Conservation (phyloP, 2,329 filamentous ascomycete species). For the Hansfordia pulvinata region DNA sequence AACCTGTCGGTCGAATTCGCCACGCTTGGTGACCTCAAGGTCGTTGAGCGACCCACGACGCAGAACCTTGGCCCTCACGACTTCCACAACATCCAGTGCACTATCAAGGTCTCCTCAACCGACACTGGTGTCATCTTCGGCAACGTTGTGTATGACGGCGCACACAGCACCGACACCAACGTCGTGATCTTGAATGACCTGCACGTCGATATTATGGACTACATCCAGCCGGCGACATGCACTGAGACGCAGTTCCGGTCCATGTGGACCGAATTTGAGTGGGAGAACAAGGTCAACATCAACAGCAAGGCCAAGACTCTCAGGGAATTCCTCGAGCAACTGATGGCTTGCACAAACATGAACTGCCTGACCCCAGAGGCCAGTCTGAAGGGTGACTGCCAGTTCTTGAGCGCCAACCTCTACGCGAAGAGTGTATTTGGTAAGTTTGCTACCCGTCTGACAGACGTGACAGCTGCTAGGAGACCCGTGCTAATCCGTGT, state of each 20-base stretch:
- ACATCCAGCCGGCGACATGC: slow-evolving; percentile 93
- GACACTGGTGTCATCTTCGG: slow-evolving; percentile 98
- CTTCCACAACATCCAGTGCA: slow-evolving; percentile 96
- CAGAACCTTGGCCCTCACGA: slow-evolving; percentile 92
- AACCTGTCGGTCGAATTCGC: slow-evolving; percentile 97
- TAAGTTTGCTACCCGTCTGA: slow-evolving; percentile 37
- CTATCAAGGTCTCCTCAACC: slow-evolving; percentile 95
- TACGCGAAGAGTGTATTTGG: slow-evolving; percentile 96
- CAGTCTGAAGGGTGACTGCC: slow-evolving; percentile 91
- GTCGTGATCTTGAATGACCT: slow-evolving; percentile 97
- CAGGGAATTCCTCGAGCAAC: slow-evolving; percentile 79
- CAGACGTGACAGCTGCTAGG: not conserved
- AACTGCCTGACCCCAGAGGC: slow-evolving; percentile 93
- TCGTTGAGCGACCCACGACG: slow-evolving; percentile 89
- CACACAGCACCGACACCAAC: slow-evolving; percentile 82
- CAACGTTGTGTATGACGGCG: slow-evolving; percentile 93
- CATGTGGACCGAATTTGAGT: slow-evolving; percentile 99
- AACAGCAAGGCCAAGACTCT: slow-evolving; percentile 91
- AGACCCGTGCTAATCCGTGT: slow-evolving; percentile 6
- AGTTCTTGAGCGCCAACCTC: slow-evolving; percentile 92
- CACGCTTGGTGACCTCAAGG: slow-evolving; percentile 94
- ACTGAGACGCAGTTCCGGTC: slow-evolving; percentile 96
- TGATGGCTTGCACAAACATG: slow-evolving; percentile 99
- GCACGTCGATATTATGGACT: slow-evolving; percentile 99
- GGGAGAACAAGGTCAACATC: slow-evolving; percentile 99